These are phyloP conservation scores for Cucurbita maxima DNA, from an alignment of 306 rosid genomes.

Conservation along the genomic window DNA sequence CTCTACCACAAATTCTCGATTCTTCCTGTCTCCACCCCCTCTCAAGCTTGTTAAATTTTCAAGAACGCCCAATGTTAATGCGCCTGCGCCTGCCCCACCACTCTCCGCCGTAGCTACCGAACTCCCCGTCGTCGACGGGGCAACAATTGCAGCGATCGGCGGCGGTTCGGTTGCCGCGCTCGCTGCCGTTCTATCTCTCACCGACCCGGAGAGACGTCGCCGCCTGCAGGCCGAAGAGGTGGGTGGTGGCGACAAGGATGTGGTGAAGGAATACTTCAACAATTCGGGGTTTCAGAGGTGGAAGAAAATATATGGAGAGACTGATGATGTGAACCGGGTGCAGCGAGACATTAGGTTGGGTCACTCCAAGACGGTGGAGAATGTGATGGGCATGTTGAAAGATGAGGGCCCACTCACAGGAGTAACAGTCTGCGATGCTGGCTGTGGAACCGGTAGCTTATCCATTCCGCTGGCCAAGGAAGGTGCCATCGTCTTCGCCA, in stretches of 20 bases:
- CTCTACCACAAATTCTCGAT: slow-evolving; percentile 8
- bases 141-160: slow-evolving; percentile 54
- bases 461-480: slow-evolving; percentile 79
- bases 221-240: slow-evolving; percentile 71
- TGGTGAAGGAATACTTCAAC: slow-evolving; percentile 84
- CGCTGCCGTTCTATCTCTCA: slow-evolving; percentile 51
- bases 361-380: slow-evolving; percentile 82
- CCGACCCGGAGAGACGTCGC: slow-evolving; percentile 78
- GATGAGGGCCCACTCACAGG: slow-evolving; percentile 54
- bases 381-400: slow-evolving; percentile 43
- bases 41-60: slow-evolving; percentile 14
- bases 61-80: neutral
- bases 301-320: slow-evolving; percentile 87
- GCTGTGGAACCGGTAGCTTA: slow-evolving; percentile 91
- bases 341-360: slow-evolving; percentile 75
- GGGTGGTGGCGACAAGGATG: slow-evolving; percentile 91
- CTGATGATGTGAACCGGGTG: slow-evolving; percentile 77
- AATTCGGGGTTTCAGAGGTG: slow-evolving; percentile 84
- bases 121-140: slow-evolving; percentile 38
- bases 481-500: slow-evolving; percentile 56
- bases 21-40: slow-evolving; percentile 9
- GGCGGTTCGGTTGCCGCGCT: slow-evolving; percentile 65
- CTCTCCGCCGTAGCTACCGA: slow-evolving; percentile 41
- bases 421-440: slow-evolving; percentile 70
- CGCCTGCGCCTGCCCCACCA: slow-evolving; percentile 28